Evolutionary conservation across 1,284 basidiomycete genomes (phyloP).

Genomic region (Pseudozyma hubeiensis): DNA sequence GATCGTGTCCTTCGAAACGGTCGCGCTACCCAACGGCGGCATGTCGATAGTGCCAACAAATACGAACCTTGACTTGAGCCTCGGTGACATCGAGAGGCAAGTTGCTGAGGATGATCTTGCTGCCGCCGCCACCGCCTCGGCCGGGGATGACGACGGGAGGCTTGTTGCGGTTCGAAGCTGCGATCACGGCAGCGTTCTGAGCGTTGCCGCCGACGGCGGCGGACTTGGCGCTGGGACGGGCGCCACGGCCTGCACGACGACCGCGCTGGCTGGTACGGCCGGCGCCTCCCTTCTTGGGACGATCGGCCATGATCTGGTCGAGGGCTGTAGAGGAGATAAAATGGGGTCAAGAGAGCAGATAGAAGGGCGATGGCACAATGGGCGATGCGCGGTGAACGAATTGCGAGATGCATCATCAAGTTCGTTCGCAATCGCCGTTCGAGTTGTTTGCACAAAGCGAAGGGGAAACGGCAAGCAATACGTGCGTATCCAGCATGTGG

Average conservation of each 20-base stretch:
- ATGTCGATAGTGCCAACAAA: background rate
- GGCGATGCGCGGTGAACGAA: background rate
- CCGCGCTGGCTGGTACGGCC: conserved; percentile 41
- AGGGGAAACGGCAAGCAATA: background rate
- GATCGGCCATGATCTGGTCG: conserved; percentile 64
- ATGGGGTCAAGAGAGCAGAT: conserved; percentile 7
- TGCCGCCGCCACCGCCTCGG: conserved; percentile 52
- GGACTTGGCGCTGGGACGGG: conserved; percentile 60
- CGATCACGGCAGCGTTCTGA: conserved; percentile 57
- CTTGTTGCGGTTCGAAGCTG: conserved; percentile 65
- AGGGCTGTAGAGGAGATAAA: conserved; percentile 51
- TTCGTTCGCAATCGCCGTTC: background rate
- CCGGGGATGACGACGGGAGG: conserved; percentile 66
- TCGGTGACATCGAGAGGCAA: conserved; percentile 95
- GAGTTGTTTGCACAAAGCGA: background rate
- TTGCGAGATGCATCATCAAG: background rate
- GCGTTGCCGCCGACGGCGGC: conserved; percentile 58
- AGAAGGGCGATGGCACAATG: conserved; percentile 1
- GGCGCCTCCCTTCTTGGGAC: conserved; percentile 57
- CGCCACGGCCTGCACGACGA: conserved; percentile 42
- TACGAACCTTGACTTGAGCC: conserved; percentile 81
- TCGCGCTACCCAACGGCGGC: background rate
- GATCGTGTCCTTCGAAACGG: background rate
- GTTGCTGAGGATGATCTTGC: conserved; percentile 97
- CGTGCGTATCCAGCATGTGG: conserved; percentile 1